These are phyloP conservation scores for Fusarium zealandicum DNA, from an alignment of 2,329 filamentous ascomycete species.

Conservation along the genomic window DNA sequence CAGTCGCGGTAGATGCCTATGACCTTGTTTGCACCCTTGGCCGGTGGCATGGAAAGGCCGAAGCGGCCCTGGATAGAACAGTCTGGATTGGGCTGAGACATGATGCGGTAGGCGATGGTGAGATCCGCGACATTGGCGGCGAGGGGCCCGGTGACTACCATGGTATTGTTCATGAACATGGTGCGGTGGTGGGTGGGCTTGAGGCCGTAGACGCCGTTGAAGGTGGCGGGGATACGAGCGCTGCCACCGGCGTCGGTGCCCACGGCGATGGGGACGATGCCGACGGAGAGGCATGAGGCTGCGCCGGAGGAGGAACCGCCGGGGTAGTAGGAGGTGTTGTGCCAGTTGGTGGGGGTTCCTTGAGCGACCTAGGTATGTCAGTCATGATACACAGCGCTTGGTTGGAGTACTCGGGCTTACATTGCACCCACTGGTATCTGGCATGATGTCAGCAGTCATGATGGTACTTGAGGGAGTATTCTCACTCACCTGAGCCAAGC, in stretches of 20 bases:
- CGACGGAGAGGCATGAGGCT: conserved; percentile 72
- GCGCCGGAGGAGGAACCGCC: conserved; percentile 83
- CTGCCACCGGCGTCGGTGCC: conserved; percentile 81
- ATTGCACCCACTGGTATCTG: conserved; percentile 85
- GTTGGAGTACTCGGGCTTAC: conserved; percentile 44
- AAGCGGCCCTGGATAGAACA: conserved; percentile 69
- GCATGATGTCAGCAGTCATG: conserved; percentile 13
- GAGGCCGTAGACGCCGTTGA: conserved; percentile 82
- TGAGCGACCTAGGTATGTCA: conserved; percentile 63
- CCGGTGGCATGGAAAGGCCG: conserved; percentile 59
- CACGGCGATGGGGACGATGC: conserved; percentile 76
- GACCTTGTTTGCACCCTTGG: conserved; percentile 59
- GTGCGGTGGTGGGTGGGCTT: conserved; percentile 80
- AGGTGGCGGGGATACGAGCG: conserved; percentile 75
- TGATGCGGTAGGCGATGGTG: conserved; percentile 80
- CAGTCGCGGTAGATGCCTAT: conserved; percentile 73
- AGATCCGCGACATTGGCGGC: conserved; percentile 79
- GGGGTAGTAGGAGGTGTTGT: conserved; percentile 78
- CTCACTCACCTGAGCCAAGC: conserved; percentile 68
- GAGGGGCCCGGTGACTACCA: conserved; percentile 76
- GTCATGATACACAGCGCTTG: neutral
- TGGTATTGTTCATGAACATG: conserved; percentile 59
- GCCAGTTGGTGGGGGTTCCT: conserved; percentile 80
- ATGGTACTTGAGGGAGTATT: neutral
- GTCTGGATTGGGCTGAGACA: conserved; percentile 74